Evolutionary conservation across 768 basidiomycete species (phyloP).

Genomic region (Pisolithus orientalis): DNA sequence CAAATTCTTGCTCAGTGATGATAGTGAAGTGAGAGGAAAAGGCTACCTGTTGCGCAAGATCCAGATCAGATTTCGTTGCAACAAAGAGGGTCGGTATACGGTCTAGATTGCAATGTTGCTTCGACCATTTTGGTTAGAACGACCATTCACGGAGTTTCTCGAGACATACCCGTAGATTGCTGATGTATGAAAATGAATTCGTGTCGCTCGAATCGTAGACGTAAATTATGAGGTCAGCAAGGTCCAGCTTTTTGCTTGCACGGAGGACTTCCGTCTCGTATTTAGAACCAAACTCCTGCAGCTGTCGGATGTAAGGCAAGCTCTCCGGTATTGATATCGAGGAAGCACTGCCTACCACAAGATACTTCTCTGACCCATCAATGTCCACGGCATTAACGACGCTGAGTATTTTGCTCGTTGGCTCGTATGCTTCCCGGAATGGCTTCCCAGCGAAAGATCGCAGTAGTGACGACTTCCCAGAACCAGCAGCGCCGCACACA

Average conservation of each 20-base stretch:
- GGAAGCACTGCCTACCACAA: slow-evolving; percentile 63
- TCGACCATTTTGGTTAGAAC: slow-evolving; percentile 17
- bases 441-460: slow-evolving; percentile 82
- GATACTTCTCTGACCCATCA: slow-evolving; percentile 90
- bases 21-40: slow-evolving; percentile 1
- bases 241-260: slow-evolving; percentile 84
- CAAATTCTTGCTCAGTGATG: slow-evolving; percentile 7
- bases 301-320: slow-evolving; percentile 35
- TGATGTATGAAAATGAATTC: slow-evolving; percentile 98
- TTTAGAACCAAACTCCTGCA: slow-evolving; percentile 96
- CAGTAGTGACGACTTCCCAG: slow-evolving; percentile 87
- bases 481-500: slow-evolving; percentile 92
- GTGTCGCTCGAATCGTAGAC: slow-evolving; percentile 98
- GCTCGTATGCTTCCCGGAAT: slow-evolving; percentile 69
- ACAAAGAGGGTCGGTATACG: slow-evolving; percentile 95
- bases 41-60: slow-evolving; percentile 81
- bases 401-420: slow-evolving; percentile 83
- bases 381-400: slow-evolving; percentile 96
- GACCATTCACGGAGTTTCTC: background rate
- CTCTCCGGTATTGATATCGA: background rate
- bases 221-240: slow-evolving; percentile 92
- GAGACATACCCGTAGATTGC: slow-evolving; percentile 77
- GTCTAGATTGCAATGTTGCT: slow-evolving; percentile 97
- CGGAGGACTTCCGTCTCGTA: slow-evolving; percentile 90
- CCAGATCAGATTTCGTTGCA: slow-evolving; percentile 97